Conservation (phyloP, 768 basidiomycete species). For the Lactarius akahatsu region DNA sequence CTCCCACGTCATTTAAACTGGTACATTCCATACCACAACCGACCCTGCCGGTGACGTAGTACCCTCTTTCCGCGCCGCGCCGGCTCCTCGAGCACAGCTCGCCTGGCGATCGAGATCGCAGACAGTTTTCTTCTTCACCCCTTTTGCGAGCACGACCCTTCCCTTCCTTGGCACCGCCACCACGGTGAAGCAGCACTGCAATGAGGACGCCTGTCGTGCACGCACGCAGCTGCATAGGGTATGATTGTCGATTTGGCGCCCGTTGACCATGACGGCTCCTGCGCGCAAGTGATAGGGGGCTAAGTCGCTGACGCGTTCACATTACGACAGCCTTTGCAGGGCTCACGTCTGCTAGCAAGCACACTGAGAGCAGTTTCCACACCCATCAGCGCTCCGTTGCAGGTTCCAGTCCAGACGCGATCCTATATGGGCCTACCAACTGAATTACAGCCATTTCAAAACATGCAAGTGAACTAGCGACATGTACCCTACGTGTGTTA, state of each 20-base stretch:
- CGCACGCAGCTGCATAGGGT: conserved; percentile 8
- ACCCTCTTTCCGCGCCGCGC: not conserved
- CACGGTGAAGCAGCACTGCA: not conserved
- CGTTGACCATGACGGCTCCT: not conserved
- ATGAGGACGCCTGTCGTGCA: conserved; percentile 12
- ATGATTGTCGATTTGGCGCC: not conserved
- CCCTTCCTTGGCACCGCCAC: conserved; percentile 20
- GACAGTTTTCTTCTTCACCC: not conserved
- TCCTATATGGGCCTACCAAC: not conserved
- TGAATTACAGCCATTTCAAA: not conserved
- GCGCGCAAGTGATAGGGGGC: not conserved
- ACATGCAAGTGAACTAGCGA: not conserved
- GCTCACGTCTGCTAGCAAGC: not conserved
- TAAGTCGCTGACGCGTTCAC: not conserved
- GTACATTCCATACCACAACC: not conserved
- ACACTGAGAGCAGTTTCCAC: not conserved
- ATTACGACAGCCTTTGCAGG: not conserved
- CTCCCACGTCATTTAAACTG: not conserved
- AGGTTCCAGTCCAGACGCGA: not conserved
- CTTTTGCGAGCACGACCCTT: not conserved
- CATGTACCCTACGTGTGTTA: not conserved
- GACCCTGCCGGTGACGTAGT: not conserved
- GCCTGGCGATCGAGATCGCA: not conserved
- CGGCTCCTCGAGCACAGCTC: conserved; percentile 12
- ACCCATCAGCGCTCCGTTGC: not conserved